Conservation (phyloP, 192 early-diverging fungal species). For the Podila epicladia region DNA sequence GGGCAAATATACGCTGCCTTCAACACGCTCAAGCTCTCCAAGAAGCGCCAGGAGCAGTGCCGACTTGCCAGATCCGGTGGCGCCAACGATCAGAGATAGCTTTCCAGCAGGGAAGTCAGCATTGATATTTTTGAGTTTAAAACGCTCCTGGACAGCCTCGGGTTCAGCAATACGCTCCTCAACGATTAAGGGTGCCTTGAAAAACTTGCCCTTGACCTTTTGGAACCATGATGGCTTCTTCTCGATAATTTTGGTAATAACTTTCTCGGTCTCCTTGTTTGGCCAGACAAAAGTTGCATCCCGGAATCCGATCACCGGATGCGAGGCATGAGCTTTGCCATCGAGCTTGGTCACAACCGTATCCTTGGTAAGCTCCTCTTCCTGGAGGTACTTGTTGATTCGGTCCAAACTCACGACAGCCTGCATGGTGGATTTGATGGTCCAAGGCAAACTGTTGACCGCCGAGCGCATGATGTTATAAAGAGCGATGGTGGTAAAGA, state of each 20-base stretch:
- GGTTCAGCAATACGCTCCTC: slow-evolving; percentile 22
- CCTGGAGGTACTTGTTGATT: slow-evolving; percentile 77
- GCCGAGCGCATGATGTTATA: slow-evolving; percentile 73
- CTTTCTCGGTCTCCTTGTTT: slow-evolving; percentile 46
- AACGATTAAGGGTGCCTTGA: slow-evolving; percentile 5
- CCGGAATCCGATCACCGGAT: slow-evolving; percentile 70
- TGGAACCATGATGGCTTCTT: slow-evolving; percentile 20
- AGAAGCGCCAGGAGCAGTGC: slow-evolving; percentile 82
- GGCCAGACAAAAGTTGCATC: slow-evolving; percentile 75
- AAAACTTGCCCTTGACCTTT: slow-evolving; percentile 29
- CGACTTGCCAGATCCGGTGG: slow-evolving; percentile 91
- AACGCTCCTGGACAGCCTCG: slow-evolving; percentile 39
- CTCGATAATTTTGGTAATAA: slow-evolving; percentile 10
- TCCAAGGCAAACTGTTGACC: slow-evolving; percentile 69
- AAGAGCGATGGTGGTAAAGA: slow-evolving; percentile 76
- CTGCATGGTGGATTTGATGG: slow-evolving; percentile 64
- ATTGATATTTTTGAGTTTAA: slow-evolving; percentile 72
- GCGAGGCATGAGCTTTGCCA: slow-evolving; percentile 10
- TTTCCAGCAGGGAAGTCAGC: slow-evolving; percentile 74
- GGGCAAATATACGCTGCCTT: slow-evolving; percentile 56
- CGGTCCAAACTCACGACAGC: slow-evolving; percentile 69
- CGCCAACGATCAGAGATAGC: slow-evolving; percentile 82
- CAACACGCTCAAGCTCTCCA: slow-evolving; percentile 77
- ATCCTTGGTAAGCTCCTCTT: slow-evolving; percentile 70
- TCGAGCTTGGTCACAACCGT: slow-evolving; percentile 32